A percentile compares a stretch with the other conserved stretches of the same genome.
Evolutionary conservation across 225 moss, liverwort and hornwort species (phyloP).

Genomic region (Pleurozium schreberi): DNA sequence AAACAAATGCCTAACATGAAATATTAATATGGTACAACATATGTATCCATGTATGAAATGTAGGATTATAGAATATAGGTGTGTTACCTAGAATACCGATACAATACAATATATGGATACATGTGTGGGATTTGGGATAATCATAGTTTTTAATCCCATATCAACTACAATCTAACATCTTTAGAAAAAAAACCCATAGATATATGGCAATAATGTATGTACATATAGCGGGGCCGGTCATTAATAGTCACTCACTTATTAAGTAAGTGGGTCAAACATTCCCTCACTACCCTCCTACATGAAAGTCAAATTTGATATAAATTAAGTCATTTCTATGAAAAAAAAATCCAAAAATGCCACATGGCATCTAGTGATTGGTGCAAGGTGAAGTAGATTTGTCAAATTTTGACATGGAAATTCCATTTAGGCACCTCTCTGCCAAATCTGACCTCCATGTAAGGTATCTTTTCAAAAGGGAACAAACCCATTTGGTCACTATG

Average conservation of each 20-base stretch:
- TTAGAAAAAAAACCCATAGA: neutral
- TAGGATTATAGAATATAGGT: neutral
- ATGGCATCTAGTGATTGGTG: no score
- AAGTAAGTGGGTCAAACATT: no score
- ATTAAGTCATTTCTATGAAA: no score
- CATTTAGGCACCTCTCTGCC: no score
- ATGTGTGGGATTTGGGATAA: no score
- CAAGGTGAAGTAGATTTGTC: no score
- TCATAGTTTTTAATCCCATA: neutral
- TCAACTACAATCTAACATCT: neutral
- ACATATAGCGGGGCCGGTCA: neutral
- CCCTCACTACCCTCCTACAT: no score
- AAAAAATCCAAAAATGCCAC: no score
- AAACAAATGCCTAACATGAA: neutral
- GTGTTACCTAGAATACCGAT: neutral
- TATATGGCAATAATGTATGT: neutral
- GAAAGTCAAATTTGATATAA: no score
- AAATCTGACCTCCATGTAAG: no score
- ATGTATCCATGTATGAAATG: neutral
- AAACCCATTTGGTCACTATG: neutral
- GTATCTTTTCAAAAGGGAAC: no score
- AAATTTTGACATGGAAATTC: no score
- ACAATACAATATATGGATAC: fast-evolving
- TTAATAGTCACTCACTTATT: neutral
- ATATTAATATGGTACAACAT: neutral